Base-by-base conservation (phyloP, 1,284 basidiomycete species). In the Cystobasidium slooffiae region DNA sequence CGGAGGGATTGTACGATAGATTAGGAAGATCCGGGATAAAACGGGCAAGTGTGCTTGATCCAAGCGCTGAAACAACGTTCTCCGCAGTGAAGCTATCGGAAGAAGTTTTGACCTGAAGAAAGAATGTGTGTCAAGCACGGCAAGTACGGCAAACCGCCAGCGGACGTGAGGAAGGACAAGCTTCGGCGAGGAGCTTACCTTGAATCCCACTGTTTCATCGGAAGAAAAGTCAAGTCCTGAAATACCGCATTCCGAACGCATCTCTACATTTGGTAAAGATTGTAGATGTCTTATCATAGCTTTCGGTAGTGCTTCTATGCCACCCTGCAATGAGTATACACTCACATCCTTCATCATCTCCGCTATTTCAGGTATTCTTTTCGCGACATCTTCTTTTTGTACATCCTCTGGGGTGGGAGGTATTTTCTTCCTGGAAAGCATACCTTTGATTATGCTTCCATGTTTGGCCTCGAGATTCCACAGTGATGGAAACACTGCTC, bases 281-380 rank as follows among this genome's bases (percentile, higher is more conserved):
- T 83, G 78, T 4, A 94, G 82, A 39, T 81, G 66, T 63, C 85
- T 7, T 44, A 66, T 84, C 72, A 98, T 81, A 0, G 87, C 86
- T 10, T 84, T 80, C 0, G 89, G 87, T 53, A 99, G 83, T 0
- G 87, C 88, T 76, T 88, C 85, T 79, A 97, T 85, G 0, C 96
- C 96, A 31, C 91, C 88, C 51, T 83, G 84, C 80, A 96, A 91
- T 8, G 91, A 92, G 82, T 89, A 94, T 3, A 95, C 89, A 58
- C 91, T 89, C 14, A 87, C 86, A 6, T 82, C 83, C 37, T 86
- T 83, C 87, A 93, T 87, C 67, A 82, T 79, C n/a, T 83, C 80
- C 41, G 82, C 83, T 46, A 91, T 80, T 37, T 84, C 83, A 39
- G 81, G 89, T 84, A 80, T 88, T 64, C 83, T 80, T 53, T 82